Percentiles rank a stretch among this genome's conserved stretches.
phyloP scores from a whole-genome alignment of 257 asterid species.

The Paraleonurus japonicus region DNA sequence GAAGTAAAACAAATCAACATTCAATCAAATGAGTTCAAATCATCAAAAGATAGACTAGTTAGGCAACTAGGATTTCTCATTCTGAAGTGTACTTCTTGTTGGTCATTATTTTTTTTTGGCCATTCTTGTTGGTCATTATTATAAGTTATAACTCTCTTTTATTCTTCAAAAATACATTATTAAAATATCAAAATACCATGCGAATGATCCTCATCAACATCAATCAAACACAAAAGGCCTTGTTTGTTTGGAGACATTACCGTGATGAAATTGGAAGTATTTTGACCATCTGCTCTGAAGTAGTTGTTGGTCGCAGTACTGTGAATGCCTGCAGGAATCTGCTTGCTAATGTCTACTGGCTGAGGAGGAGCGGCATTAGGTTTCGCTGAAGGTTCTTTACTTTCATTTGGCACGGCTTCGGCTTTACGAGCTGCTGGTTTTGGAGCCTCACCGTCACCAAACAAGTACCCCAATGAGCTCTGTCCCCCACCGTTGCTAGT shows the following conservation, averaged over 20 bases:
- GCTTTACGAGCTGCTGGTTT: conserved; percentile 41
- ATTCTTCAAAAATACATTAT: background rate
- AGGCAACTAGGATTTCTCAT: background rate
- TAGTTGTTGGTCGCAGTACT: conserved; percentile 50
- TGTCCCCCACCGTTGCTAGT: conserved; percentile 73
- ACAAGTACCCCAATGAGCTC: conserved; percentile 66
- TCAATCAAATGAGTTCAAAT: conserved; percentile 1
- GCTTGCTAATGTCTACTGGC: conserved; percentile 49
- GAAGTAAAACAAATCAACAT: background rate
- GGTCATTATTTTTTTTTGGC: no score
- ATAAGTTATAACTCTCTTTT: background rate
- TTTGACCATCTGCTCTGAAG: conserved; percentile 54
- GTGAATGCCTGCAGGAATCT: conserved; percentile 65
- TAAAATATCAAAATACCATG: background rate
- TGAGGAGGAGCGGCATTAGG: conserved; percentile 48
- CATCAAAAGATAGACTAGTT: background rate
- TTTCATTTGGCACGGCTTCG: conserved; percentile 40
- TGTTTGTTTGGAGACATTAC: conserved; percentile 25
- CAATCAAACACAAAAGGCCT: background rate
- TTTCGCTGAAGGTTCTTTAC: conserved; percentile 48
- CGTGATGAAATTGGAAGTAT: conserved; percentile 57
- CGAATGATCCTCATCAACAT: background rate
- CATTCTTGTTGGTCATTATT: background rate
- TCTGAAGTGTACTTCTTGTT: background rate
- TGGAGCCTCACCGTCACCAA: conserved; percentile 60